phyloP scores from a whole-genome alignment of 495 filamentous ascomycete genomes.

The Penicillium argentinense region DNA sequence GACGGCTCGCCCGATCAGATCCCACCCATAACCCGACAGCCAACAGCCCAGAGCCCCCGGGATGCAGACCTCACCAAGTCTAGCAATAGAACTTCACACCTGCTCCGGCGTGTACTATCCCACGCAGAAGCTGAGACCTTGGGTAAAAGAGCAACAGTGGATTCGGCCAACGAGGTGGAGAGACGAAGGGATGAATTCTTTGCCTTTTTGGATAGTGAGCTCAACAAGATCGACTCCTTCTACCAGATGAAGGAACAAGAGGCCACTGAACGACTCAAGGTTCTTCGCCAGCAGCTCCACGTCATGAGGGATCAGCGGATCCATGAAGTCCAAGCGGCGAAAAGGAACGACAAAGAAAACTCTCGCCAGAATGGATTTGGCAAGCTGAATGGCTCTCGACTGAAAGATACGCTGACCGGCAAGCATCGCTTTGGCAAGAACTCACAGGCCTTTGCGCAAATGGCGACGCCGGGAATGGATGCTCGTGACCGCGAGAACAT shows the following conservation, averaged over 20 bases:
- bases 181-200: conserved; percentile 75
- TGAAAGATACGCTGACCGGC: conserved; percentile 31
- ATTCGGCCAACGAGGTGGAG: conserved; percentile 50
- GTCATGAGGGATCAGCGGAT: conserved; percentile 80
- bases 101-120: conserved; percentile 41
- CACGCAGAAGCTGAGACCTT: conserved; percentile 25
- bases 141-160: conserved; percentile 36
- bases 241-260: conserved; percentile 82
- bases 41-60: conserved; percentile 8
- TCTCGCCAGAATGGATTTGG: conserved; percentile 22
- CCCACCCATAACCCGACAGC: conserved; percentile 10
- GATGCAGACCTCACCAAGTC: conserved; percentile 17
- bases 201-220: conserved; percentile 69
- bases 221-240: conserved; percentile 84
- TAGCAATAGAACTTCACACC: conserved; percentile 26
- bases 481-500: conserved; percentile 29
- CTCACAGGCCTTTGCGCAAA: conserved; percentile 52
- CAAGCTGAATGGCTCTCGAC: conserved; percentile 21
- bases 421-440: conserved; percentile 54
- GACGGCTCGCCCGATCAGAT: conserved; percentile 10
- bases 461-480: conserved; percentile 48
- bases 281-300: conserved; percentile 77
- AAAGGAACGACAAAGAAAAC: conserved; percentile 1
- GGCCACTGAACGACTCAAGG: conserved; percentile 64
- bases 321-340: conserved; percentile 55